Base-by-base conservation (phyloP, 2,329 filamentous ascomycete species). In the Amauroascus niger region DNA sequence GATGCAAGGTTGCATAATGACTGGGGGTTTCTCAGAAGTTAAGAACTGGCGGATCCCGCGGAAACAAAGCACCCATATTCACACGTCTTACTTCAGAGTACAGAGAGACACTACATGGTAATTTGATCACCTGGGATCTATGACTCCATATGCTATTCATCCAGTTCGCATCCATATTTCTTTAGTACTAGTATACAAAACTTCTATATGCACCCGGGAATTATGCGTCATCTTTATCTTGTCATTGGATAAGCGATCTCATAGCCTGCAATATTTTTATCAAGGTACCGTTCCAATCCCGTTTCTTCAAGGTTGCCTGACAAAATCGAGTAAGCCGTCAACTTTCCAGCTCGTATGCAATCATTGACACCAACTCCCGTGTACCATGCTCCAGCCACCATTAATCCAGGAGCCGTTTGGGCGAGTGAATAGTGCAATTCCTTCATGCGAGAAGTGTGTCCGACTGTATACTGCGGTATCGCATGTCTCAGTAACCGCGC, bases 401-500 rank as follows among this genome's bases (percentile, higher is more conserved):
- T 77, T 26, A 95, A 71, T 11, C 77, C 74, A 13, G 84, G 82
- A 7, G 75, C 67, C 4, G 73, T 69, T 2, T 71, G 56, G 30
- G 69, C 64, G 4, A 88, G 74, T 50, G 83, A 74, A 1, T 69
- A 62, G 61, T 83, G 76, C 1, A 83, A 79, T 1, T 67, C 65
- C 20, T 69, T 70, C 73, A 94, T 80, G 55, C 79, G 77, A 7
- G 73, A 68, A 24, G 79, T 70, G 68, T 97, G 91, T 33, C 88
- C 88, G 1, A 95, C 83, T 0, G 77, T 79, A 67, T 95, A 94
- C 71, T 98, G 93, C 9, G 93, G 91, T 59, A 98, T 93, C 65
- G 89, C 95, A 57, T 93, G 77, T 55, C 74, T 72, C 53, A 82
- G 76, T 43, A 86, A 62, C 54, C 78, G 79, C 14, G 82, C 83